These are phyloP conservation scores for Talaromyces sp. DNA, from an alignment of 2,329 filamentous ascomycete species.

Conservation along the genomic window DNA sequence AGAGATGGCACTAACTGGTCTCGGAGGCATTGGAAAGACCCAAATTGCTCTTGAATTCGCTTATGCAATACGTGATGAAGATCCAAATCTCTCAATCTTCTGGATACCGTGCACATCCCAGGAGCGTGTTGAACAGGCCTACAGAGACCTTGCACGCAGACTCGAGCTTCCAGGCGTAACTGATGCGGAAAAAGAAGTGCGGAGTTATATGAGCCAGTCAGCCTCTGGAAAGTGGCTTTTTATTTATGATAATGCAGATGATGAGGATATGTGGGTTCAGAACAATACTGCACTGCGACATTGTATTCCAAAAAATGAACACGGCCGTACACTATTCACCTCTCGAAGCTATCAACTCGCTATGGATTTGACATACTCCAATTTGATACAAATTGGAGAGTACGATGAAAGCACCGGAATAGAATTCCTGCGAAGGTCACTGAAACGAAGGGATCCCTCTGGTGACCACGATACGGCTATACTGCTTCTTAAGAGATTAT, in stretches of 20 bases:
- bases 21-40: constrained; percentile 21
- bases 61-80: constrained; percentile 3
- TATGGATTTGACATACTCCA: constrained; percentile 12
- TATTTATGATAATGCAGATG: constrained; percentile 23
- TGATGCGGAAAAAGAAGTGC: constrained; percentile 11
- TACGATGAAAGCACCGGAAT: constrained; percentile 15
- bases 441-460: neutral
- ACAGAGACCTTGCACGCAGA: neutral
- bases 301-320: constrained; percentile 19
- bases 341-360: constrained; percentile 18
- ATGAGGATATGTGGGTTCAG: constrained; percentile 18
- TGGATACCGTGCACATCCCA: constrained; percentile 8
- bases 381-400: constrained; percentile 15
- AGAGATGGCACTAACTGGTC: constrained; percentile 15
- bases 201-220: constrained; percentile 8
- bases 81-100: constrained; percentile 11
- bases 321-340: constrained; percentile 24
- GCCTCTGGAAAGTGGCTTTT: constrained; percentile 20
- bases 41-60: constrained; percentile 18
- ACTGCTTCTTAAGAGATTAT: constrained; percentile 4
- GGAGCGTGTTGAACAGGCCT: constrained; percentile 8
- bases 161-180: constrained; percentile 14
- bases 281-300: constrained; percentile 3
- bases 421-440: constrained; percentile 3
- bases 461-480: neutral